phyloP scores from a whole-genome alignment of 371 early-diverging fungal genomes.

The Apophysomyces ossiformis region DNA sequence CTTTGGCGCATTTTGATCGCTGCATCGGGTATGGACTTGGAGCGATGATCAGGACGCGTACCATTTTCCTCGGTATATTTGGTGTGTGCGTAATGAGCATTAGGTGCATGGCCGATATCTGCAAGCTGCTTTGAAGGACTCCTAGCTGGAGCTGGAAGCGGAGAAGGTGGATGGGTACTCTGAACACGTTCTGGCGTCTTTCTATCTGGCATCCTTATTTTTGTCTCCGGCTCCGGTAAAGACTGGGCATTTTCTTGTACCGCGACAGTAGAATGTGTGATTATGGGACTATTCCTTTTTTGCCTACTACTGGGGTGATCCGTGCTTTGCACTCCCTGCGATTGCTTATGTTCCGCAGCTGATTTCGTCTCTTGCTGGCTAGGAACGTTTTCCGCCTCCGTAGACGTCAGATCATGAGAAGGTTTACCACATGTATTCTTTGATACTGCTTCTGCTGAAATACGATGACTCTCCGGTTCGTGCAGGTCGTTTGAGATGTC shows the following conservation, averaged over 20 bases:
- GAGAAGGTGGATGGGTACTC: not conserved
- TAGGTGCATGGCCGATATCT: not conserved
- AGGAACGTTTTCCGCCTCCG: not conserved
- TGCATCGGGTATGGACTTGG: conserved; percentile 2
- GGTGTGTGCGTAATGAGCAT: not conserved
- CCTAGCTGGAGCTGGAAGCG: conserved; percentile 1
- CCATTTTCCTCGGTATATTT: conserved; percentile 16
- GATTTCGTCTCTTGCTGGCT: not conserved
- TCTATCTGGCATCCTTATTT: not conserved
- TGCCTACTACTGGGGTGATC: not conserved
- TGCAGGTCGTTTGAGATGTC: not conserved
- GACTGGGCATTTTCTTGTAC: not conserved
- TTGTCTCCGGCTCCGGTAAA: not conserved
- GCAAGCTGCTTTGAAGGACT: not conserved
- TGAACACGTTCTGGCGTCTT: not conserved
- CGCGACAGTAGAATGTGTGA: not conserved
- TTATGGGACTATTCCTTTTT: not conserved
- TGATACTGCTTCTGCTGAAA: not conserved
- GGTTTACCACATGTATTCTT: not conserved
- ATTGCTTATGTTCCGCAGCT: not conserved
- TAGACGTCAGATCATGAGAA: not conserved
- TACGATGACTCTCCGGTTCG: not conserved
- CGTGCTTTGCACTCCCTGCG: not conserved
- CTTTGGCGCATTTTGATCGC: conserved; percentile 14
- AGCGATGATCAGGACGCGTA: conserved; percentile 10